A percentile compares a stretch with the other conserved stretches of the same genome.
phyloP scores from a whole-genome alignment of 495 filamentous ascomycete species.

The Cladorrhinum samala region DNA sequence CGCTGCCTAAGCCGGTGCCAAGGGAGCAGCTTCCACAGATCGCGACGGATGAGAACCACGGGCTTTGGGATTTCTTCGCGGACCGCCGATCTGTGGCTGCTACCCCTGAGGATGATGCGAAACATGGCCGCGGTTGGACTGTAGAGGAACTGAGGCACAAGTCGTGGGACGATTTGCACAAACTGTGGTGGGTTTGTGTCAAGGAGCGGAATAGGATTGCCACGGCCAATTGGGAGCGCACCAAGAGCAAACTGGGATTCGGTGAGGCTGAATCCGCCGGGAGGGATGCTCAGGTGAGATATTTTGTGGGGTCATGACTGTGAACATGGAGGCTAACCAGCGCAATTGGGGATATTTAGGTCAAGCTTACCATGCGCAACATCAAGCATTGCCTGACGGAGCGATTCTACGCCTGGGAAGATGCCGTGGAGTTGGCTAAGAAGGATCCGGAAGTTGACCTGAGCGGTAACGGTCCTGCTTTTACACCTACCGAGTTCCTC shows the following conservation, averaged over 20 bases:
- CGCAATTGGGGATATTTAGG: constrained; percentile 35
- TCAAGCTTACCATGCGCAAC: constrained; percentile 61
- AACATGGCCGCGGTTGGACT: constrained; percentile 76
- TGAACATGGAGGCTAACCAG: neutral
- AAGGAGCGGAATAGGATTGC: constrained; percentile 87
- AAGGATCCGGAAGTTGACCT: constrained; percentile 61
- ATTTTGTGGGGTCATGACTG: neutral
- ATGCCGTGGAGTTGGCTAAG: constrained; percentile 65
- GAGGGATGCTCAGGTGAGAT: constrained; percentile 57
- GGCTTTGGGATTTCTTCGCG: constrained; percentile 91
- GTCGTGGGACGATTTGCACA: constrained; percentile 89
- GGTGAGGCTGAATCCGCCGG: constrained; percentile 56
- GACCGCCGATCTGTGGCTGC: constrained; percentile 54
- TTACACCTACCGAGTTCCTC: constrained; percentile 36
- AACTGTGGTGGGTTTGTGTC: constrained; percentile 89
- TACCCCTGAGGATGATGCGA: constrained; percentile 58
- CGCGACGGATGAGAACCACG: constrained; percentile 65
- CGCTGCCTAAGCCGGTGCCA: constrained; percentile 67
- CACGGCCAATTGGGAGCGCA: constrained; percentile 64
- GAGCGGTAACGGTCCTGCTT: constrained; percentile 41
- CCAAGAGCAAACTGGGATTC: constrained; percentile 57
- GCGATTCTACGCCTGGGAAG: constrained; percentile 83
- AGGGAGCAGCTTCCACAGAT: constrained; percentile 54
- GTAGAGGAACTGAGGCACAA: constrained; percentile 83
- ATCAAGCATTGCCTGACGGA: constrained; percentile 86